Evolutionary conservation across 1,284 basidiomycete species (phyloP), one percentile per base, ranked within the genome.

Genomic region (Austropuccinia psidii): DNA sequence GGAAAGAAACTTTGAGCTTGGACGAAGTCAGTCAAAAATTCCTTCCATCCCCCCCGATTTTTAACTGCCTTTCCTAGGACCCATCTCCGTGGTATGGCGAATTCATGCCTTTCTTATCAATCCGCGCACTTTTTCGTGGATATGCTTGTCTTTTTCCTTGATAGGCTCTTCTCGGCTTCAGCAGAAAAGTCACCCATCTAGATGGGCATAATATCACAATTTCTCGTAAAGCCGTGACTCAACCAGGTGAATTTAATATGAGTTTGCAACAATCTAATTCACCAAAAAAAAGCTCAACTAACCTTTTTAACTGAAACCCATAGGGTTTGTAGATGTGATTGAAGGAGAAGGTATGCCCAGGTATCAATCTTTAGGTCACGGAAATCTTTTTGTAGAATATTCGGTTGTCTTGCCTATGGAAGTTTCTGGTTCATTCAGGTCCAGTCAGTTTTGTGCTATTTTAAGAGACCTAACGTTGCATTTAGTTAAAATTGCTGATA

Each of bases 311-410:
- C 43, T 66, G 37, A 61, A 5, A 27, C n/a, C n/a, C 66, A 31
- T 77, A 89, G 90, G 89, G 5, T 91, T 89, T 79, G 90, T 96
- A 6, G 89, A 96, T 80, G 86, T 85, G 13, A 85, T 97, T 61
- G 85, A 88, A 76, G 90, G 86, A 43, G 91, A 97, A 80, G 93
- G 93, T 1, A 81, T 83, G 77, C 79, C 79, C 0, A 74, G 76
- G 29, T 79, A 80, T 74, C 64, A 75, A 19, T 66, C 70, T 35
- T 75, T 76, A 11, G 78, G 77, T 2, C 85, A 88, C 76, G 94
- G 94, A 33, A 88, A 94, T 80, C 83, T 97, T 69, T 97, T 87
- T 79, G 85, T 97, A 62, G 92, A 96, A 81, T 97, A 94, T 82
- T 90, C 86, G 65, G 90, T 97, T 61, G 87, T 96, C 27, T 81